A percentile compares a stretch with the other conserved stretches of the same genome.
Conservation (phyloP, 192 early-diverging fungal species). For the Pilaira anomala region DNA sequence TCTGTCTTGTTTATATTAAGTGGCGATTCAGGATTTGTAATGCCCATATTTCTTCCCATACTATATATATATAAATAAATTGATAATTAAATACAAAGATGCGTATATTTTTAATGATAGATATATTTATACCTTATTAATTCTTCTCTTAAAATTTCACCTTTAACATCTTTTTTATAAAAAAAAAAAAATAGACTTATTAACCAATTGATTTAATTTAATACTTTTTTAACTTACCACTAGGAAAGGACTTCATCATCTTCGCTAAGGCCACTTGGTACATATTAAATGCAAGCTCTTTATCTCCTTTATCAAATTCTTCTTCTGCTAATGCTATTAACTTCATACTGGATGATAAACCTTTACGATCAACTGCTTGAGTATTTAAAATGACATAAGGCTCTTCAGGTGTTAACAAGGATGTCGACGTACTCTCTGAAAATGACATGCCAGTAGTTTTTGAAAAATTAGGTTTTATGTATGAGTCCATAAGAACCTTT, state of each 20-base stretch:
- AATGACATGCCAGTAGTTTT: too few species aligned
- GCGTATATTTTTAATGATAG: too few species aligned
- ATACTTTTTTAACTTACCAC: not conserved
- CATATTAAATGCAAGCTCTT: not conserved
- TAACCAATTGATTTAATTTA: not conserved
- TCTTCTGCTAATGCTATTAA: not conserved
- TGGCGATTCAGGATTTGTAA: too few species aligned
- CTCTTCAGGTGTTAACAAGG: too few species aligned
- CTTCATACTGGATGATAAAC: not conserved
- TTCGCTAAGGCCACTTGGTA: not conserved
- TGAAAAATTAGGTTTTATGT: too few species aligned
- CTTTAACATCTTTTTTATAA: not conserved
- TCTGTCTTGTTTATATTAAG: too few species aligned
- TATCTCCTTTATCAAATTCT: not conserved
- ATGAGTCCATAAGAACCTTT: too few species aligned
- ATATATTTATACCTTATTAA: not conserved
- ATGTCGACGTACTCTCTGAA: too few species aligned
- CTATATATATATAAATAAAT: too few species aligned
- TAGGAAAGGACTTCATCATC: not conserved
- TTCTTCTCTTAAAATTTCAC: not conserved
- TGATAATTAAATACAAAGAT: too few species aligned
- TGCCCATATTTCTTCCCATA: too few species aligned
- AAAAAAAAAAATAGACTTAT: not conserved
- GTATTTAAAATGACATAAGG: too few species aligned
- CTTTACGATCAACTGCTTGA: not conserved